A percentile compares a stretch with the other conserved stretches of the same genome.
Evolutionary conservation across 139 green algal genomes (phyloP).

Genomic region (Chlorella ohadii): DNA sequence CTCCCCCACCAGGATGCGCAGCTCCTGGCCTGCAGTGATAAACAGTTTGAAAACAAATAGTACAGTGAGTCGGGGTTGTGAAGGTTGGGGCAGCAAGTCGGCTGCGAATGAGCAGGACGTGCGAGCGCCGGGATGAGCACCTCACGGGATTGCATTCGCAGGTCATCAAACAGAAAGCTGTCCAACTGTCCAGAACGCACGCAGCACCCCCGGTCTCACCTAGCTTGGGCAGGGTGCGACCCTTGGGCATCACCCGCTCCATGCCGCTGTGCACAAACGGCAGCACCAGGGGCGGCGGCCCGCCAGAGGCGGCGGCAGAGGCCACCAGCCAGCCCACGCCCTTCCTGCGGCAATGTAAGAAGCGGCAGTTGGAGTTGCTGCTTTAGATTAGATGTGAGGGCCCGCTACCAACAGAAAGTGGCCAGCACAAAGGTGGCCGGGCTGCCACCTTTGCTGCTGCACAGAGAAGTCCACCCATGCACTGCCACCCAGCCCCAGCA

Average conservation of each 20-base stretch:
- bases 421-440: not conserved
- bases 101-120: not conserved
- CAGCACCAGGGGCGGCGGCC: conserved; percentile 76
- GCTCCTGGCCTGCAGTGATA: conserved; percentile 50
- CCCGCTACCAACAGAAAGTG: too few species aligned
- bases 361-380: too few species aligned
- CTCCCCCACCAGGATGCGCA: conserved; percentile 78
- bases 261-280: conserved; percentile 92
- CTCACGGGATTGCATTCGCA: too few species aligned
- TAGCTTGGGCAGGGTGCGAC: conserved; percentile 64
- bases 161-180: too few species aligned
- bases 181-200: too few species aligned
- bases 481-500: not conserved
- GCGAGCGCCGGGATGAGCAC: too few species aligned
- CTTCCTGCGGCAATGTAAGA: conserved; percentile 44
- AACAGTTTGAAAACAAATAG: too few species aligned
- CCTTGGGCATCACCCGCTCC: conserved; percentile 78
- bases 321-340: conserved; percentile 83
- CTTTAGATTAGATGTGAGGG: not conserved
- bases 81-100: too few species aligned
- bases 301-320: conserved; percentile 32
- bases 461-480: not conserved
- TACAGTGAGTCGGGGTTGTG: too few species aligned
- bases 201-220: too few species aligned
- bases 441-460: not conserved